These are phyloP conservation scores for Plasmodium cynomolgi DNA, from an alignment of 169 alveolate species.

Conservation along the genomic window DNA sequence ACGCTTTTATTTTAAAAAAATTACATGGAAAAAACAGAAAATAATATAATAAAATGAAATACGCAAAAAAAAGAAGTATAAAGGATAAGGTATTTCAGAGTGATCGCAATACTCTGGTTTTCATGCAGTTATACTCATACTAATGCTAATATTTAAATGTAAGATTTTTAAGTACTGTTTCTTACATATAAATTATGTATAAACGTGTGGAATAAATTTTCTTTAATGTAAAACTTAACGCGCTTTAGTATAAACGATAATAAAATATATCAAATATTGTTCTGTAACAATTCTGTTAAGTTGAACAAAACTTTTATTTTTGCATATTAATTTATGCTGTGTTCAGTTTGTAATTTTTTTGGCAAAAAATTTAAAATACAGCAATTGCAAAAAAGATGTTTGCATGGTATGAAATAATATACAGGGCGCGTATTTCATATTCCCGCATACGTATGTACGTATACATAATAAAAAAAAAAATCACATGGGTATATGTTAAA, in stretches of 20 bases:
- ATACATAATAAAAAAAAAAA: neutral
- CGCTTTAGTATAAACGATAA: neutral
- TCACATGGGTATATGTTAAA: neutral
- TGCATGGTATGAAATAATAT: neutral
- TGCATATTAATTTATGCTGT: neutral
- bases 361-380: neutral
- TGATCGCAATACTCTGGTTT: neutral
- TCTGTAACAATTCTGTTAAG: neutral
- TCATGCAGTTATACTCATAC: neutral
- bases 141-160: neutral
- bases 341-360: neutral
- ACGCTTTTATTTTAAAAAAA: neutral
- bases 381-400: neutral
- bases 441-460: neutral
- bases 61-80: neutral
- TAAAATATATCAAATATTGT: neutral
- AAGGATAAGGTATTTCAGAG: neutral
- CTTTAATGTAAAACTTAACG: neutral
- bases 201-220: neutral
- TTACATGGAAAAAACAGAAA: neutral
- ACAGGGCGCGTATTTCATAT: neutral
- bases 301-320: neutral
- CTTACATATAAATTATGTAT: neutral
- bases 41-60: neutral
- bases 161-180: neutral